A percentile compares a stretch with the other conserved stretches of the same genome.
Evolutionary conservation across 805 yeast species (phyloP).

Genomic region (Starmerella bombi): DNA sequence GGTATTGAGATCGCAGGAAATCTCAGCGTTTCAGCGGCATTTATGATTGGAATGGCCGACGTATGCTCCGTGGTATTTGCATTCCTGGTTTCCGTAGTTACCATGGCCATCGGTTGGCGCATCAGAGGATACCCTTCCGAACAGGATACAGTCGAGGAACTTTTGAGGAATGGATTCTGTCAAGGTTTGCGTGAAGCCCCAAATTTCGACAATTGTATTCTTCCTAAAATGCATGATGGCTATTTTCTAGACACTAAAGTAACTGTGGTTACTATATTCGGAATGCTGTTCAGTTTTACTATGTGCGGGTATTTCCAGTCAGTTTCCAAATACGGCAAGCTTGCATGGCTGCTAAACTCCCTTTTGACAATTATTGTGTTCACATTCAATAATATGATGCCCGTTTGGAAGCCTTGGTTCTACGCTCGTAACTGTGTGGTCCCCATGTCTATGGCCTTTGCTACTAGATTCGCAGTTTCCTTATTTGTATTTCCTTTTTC

Average conservation of each 20-base stretch:
- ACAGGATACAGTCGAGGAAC: conserved; percentile 5
- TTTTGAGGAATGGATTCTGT: conserved; percentile 21
- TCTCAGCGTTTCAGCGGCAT: conserved; percentile 18
- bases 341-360: conserved; percentile 21
- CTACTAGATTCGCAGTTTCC: conserved; percentile 18
- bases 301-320: conserved; percentile 16
- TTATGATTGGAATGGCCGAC: conserved; percentile 14
- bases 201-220: conserved; percentile 15
- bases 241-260: conserved; percentile 16
- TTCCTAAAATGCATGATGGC: conserved; percentile 18
- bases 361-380: conserved; percentile 19
- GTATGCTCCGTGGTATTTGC: conserved; percentile 13
- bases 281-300: conserved; percentile 17
- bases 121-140: conserved; percentile 20
- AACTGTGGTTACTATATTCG: conserved; percentile 21
- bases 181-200: conserved; percentile 1
- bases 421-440: conserved; percentile 17
- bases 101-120: conserved; percentile 20
- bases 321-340: conserved; percentile 14
- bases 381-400: conserved; percentile 19
- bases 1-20: conserved; percentile 23
- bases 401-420: conserved; percentile 21
- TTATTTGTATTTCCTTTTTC: conserved; percentile 23
- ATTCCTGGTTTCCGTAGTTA: conserved; percentile 18
- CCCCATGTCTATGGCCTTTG: conserved; percentile 23